A percentile compares a stretch with the other conserved stretches of the same genome.
Evolutionary conservation across 768 basidiomycete genomes (phyloP).

Genomic region (Lactarius sanguifluus): DNA sequence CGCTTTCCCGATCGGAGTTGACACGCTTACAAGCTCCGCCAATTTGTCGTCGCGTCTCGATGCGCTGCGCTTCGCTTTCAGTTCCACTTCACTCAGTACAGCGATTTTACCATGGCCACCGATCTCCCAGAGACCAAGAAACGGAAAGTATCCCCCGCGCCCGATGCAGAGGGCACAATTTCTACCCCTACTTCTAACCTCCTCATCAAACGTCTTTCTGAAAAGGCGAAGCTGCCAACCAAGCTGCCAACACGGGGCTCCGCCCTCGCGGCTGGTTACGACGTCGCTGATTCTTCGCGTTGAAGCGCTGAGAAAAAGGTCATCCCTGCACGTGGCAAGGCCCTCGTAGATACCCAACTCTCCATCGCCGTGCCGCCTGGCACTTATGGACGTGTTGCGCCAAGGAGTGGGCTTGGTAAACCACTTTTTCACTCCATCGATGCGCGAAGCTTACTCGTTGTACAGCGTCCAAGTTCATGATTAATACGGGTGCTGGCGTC

Average conservation of each 20-base stretch:
- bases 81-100: not conserved
- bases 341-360: constrained; percentile 85
- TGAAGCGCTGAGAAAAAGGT: constrained; percentile 78
- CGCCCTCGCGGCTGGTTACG: constrained; percentile 87
- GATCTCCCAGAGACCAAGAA: constrained; percentile 45
- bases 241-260: constrained; percentile 86
- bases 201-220: constrained; percentile 81
- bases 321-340: constrained; percentile 89
- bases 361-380: constrained; percentile 92
- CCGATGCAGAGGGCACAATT: constrained; percentile 33
- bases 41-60: not conserved
- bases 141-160: constrained; percentile 54
- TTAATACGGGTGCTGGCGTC: constrained; percentile 96
- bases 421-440: not conserved
- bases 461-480: constrained; percentile 93
- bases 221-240: constrained; percentile 80
- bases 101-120: constrained; percentile 14
- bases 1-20: constrained; percentile 20
- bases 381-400: constrained; percentile 96
- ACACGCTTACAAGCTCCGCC: constrained; percentile 24
- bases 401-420: constrained; percentile 88
- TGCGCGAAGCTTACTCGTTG: constrained; percentile 3
- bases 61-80: constrained; percentile 6
- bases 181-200: constrained; percentile 50
- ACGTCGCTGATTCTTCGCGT: constrained; percentile 36